Base-by-base conservation (phyloP, 129 eudicot genomes). In the Flaveria ramosissima region DNA sequence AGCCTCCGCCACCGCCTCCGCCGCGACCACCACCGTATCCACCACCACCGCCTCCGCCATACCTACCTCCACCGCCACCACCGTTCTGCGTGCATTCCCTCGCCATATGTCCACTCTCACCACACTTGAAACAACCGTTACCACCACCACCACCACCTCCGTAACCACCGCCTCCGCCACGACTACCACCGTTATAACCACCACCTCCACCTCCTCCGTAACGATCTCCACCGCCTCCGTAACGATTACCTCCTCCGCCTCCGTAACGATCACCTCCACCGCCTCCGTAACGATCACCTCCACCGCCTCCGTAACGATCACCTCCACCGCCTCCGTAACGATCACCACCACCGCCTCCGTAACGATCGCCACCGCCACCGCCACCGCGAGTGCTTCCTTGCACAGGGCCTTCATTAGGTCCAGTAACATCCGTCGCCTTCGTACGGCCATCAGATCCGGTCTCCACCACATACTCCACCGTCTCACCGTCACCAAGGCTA, bases 381-480 rank as follows among this genome's bases (percentile, higher is more conserved):
- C 26, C 26, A 23, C 89, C 90, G 10, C 98, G 86, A 4, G 85
- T 77, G 36, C 84, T 72, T 0, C 98, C 98, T 47, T 88, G 88
- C 0, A 93, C 92, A 27, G 92, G 67, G 1, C 68, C 92, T 0
- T 80, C 98, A 23, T 79, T 83, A 0, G 95, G 98, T 0, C 96
- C 98, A 7, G 97, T 88, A 2, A 90, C 98, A 61, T 88, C 96
- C 0, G 83, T 82, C 0, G 98, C 98, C 79, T 93, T 93, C 1
- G 97, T 86, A 23, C 95, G 85, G 56, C 95, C 95, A 52, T 85
- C 96, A 68, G 72, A 64, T 21, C 92, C 88, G 12, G 75, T 23
- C 73, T 86, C 91, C 2, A 93, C 45, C 7, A 72, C 71, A 24
- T 68, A 91, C 88, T 91, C 97, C 0, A 91, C 97, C 7, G 74